A percentile compares a stretch with the other conserved stretches of the same genome.
These are phyloP conservation scores for Neonothopanus nambi DNA, from an alignment of 1,284 basidiomycete species.

Conservation along the genomic window DNA sequence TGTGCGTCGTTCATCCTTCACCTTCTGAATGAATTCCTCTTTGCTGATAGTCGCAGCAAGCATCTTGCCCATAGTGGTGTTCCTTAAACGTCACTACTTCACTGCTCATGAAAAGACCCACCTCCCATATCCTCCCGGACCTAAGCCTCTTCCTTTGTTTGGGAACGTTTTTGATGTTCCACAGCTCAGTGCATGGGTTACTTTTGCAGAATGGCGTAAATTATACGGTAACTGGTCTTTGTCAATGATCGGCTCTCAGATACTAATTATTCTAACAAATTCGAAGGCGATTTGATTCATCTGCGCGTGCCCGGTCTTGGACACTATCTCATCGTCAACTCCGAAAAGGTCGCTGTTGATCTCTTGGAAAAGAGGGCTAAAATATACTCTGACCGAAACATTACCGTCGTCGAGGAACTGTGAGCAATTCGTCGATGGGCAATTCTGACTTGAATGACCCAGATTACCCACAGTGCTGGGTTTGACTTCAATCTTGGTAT, in stretches of 20 bases:
- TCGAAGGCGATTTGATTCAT: constrained; percentile 1
- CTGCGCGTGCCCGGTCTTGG: neutral
- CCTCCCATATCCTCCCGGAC: constrained; percentile 42
- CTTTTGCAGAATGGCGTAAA: constrained; percentile 55
- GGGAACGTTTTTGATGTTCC: constrained; percentile 59
- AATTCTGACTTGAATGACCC: too few relatives aligned
- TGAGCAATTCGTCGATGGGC: neutral
- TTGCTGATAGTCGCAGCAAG: too few relatives aligned
- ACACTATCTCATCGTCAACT: neutral
- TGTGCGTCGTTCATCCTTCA: too few relatives aligned
- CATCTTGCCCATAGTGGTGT: too few relatives aligned
- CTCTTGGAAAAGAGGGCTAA: neutral
- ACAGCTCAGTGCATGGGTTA: constrained; percentile 49
- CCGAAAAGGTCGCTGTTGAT: neutral
- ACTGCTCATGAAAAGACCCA: too few relatives aligned
- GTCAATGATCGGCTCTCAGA: neutral
- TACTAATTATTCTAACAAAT: too few relatives aligned
- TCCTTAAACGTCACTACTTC: too few relatives aligned
- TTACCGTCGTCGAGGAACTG: neutral
- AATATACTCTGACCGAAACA: constrained; percentile 3
- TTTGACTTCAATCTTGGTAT: too few relatives aligned
- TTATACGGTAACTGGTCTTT: constrained; percentile 38
- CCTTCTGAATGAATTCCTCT: too few relatives aligned
- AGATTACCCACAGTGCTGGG: too few relatives aligned
- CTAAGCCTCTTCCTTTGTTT: constrained; percentile 47